Evolutionary conservation across 2,329 filamentous ascomycete species (phyloP), one percentile per base, ranked within the genome.

Genomic region (Niveomyces coronatus): DNA sequence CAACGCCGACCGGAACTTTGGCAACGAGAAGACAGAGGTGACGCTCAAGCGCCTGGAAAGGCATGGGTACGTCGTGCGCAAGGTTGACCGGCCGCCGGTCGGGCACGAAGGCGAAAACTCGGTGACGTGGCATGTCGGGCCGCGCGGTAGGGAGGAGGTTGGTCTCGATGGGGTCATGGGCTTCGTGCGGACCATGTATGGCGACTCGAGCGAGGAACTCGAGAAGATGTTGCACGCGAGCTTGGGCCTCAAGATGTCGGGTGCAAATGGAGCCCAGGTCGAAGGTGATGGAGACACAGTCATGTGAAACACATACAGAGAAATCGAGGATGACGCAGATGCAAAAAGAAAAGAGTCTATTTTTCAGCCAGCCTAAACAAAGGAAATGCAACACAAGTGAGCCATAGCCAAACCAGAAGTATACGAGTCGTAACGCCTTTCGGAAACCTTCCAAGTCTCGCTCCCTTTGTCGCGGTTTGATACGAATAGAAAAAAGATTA

Each of bases 61-160:
- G 46, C 87, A 96, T 38, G 84, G 83, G 0, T 98, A 98, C 53
- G 64, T 98, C 3, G 68, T 87, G 24, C 82, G 76, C 46, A 71
- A 79, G 35, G 71, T 79, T 15, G 87, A 95, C 48, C 73, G 63
- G 31, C 65, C 66, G 10, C 57, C 60, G 41, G 55, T 53, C 55
- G 60, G 61, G 4, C 49, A 65, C 20, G 77, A 76, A 1, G 85
- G 83, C 18, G 85, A 94, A 26, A 79, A 89, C 45, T 69, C 75
- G 3, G 69, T 86, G 7, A 87, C 85, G 33, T 98, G 85, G 71
- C 74, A 83, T 40, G 74, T 95, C 11, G 91, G 91, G 0, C 82
- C 86, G 5, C 73, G 91, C 16, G 89, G 84, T 5, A 91, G 83
- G 59, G 70, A 88, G 7, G 91, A 96, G 58, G 74, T 96, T 24